Evolutionary conservation across 129 eudicot genomes (phyloP).

Genomic region (Artemisia annua): DNA sequence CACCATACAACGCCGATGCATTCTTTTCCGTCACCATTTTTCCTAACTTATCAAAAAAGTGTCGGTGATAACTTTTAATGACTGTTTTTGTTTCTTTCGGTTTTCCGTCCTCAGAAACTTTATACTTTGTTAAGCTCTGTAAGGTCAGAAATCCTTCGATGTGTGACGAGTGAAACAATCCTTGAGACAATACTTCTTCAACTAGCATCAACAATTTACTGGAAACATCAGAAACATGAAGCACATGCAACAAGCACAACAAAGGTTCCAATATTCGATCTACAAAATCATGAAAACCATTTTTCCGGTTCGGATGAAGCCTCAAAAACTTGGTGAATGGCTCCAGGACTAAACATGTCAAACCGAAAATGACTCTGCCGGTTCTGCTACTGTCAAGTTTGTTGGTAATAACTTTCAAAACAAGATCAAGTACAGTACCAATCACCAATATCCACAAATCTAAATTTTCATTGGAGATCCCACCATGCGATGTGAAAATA

Average conservation of each 20-base stretch:
- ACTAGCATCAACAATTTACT: slow-evolving; percentile 46
- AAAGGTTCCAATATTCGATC: slow-evolving; percentile 79
- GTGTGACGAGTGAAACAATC: slow-evolving; percentile 81
- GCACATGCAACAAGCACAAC: slow-evolving; percentile 49
- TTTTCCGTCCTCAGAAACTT: slow-evolving; percentile 40
- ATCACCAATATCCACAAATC: slow-evolving; percentile 70
- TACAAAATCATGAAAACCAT: slow-evolving; percentile 69
- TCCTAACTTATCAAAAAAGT: slow-evolving; percentile 70
- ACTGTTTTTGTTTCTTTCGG: slow-evolving; percentile 44
- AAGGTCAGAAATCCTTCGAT: slow-evolving; percentile 71
- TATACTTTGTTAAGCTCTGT: slow-evolving; percentile 68
- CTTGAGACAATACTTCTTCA: slow-evolving; percentile 74
- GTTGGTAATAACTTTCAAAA: slow-evolving; percentile 28
- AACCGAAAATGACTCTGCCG: slow-evolving; percentile 42
- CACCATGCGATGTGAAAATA: slow-evolving; percentile 66
- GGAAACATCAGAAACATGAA: slow-evolving; percentile 26
- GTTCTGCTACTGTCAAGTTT: slow-evolving; percentile 33
- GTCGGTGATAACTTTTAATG: slow-evolving; percentile 80
- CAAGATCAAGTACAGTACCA: slow-evolving; percentile 54
- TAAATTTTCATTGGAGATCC: slow-evolving; percentile 67
- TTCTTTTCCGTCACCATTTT: slow-evolving; percentile 49
- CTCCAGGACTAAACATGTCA: slow-evolving; percentile 63
- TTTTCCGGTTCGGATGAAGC: slow-evolving; percentile 72
- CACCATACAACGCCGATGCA: slow-evolving; percentile 50
- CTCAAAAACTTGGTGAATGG: slow-evolving; percentile 76